Evolutionary conservation across 2,329 filamentous ascomycete genomes (phyloP).

Genomic region (Cordyceps fumosorosea): DNA sequence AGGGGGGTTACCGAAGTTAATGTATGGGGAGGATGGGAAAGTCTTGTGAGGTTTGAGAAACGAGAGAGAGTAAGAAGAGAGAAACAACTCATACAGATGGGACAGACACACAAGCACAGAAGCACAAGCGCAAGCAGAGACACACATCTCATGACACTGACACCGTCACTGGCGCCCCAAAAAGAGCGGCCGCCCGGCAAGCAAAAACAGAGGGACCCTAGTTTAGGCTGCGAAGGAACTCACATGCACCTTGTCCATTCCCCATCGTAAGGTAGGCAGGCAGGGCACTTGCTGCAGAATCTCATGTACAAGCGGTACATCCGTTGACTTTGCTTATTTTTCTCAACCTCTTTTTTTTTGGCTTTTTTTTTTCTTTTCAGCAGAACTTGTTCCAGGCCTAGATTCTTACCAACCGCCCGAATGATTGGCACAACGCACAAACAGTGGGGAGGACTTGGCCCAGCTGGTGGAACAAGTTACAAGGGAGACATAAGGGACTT

Average conservation of each 20-base stretch:
- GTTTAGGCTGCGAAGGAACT: slow-evolving; percentile 2
- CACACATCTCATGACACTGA: slow-evolving; percentile 6
- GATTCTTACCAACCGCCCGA: not conserved
- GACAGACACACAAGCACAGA: not conserved
- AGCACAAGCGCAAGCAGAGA: not conserved
- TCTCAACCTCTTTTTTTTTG: not conserved
- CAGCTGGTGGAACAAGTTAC: slow-evolving; percentile 1
- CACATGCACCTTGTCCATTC: not conserved
- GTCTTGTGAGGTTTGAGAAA: not conserved
- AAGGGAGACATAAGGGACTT: not conserved
- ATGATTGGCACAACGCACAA: not conserved
- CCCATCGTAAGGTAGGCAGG: not conserved
- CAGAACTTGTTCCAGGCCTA: not conserved
- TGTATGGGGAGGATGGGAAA: not conserved
- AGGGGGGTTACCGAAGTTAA: not conserved
- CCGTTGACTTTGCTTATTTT: not conserved
- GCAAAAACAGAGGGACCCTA: not conserved
- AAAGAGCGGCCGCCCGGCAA: not conserved
- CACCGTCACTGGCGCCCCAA: not conserved
- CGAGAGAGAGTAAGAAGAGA: not conserved
- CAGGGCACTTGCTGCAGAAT: not conserved
- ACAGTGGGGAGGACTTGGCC: not conserved
- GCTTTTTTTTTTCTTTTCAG: not conserved
- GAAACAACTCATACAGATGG: not conserved
- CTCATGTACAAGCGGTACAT: not conserved